Base-by-base conservation (phyloP, 192 early-diverging fungal genomes). In the Podila epicladia region DNA sequence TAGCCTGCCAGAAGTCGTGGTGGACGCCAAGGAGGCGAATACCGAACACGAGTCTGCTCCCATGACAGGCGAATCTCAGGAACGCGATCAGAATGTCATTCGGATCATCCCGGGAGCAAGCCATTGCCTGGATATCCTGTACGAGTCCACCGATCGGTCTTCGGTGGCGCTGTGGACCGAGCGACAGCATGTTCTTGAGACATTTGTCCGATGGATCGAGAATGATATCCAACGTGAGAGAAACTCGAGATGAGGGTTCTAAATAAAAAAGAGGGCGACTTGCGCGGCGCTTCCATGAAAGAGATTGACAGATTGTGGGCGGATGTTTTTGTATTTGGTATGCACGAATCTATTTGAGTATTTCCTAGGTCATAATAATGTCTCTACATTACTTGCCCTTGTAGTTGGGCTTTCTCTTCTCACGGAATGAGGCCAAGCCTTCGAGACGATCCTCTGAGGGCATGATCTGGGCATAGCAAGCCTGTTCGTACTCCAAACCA, bases 391-490 rank as follows among this genome's bases (percentile, higher is more conserved):
- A 93, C 50, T 86, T 75, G 49, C 94, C 94, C 74, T 90, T 93
- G 89, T 94, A 96, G 17, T 88, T 75, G 6, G 95, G 95, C 68
- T 85, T 87, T 63, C 95, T 90, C 91, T 96, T 96, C 75, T 95
- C 95, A 65, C 89, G 91, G 84, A 96, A 95, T 2, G 31, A 88
- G 86, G 58, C 82, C 38, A 65, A 91, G 71, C 95, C 97, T 85
- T 99, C 97, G 58, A 98, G 71, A 53, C 97, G 85, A 86, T 99
- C 97, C 69, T 96, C 89, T 3, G 97, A 96, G 0, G 94, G 96
- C 74, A 99, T 96, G 17, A 98, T 92, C 71, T 96, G 94, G 0
- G 93, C 96, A 70, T 99, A 99, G 83, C 95, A 99, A 35, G 92
- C 85, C 86, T 99, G 93, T 86, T 99, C 97, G 57, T 97, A 86